phyloP scores from a whole-genome alignment of 176 grass and related monocot species.

The sorghum (Sorghum bicolor) region DNA sequence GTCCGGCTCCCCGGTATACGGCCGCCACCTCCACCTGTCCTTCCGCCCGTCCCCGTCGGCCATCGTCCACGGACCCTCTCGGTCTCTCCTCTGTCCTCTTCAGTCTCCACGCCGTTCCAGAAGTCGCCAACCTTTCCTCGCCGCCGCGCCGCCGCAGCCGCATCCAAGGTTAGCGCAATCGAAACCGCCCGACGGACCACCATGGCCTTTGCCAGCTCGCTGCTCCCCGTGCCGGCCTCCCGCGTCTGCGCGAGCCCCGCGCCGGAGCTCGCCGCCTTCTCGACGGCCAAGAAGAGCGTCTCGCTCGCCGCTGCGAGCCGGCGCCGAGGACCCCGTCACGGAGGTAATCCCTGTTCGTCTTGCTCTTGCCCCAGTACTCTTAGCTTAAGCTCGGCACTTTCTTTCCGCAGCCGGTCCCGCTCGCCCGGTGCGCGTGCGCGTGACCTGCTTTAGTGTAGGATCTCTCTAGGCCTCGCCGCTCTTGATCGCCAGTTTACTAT shows the following conservation, averaged over 20 bases:
- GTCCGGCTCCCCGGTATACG: background rate
- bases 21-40: background rate
- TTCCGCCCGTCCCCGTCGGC: slow-evolving; percentile 27
- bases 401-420: background rate
- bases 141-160: slow-evolving; percentile 1
- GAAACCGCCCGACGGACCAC: background rate
- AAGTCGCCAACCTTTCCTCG: slow-evolving; percentile 20
- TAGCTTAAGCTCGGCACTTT: background rate
- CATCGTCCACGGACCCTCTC: background rate
- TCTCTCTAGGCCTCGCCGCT: background rate
- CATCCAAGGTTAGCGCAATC: background rate
- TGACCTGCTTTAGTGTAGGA: background rate
- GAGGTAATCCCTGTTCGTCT: slow-evolving; percentile 21
- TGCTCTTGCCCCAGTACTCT: background rate
- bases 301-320: background rate
- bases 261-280: slow-evolving; percentile 27
- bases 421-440: background rate
- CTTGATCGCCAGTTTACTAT: background rate
- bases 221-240: slow-evolving; percentile 21
- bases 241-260: slow-evolving; percentile 25
- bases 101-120: slow-evolving; percentile 16
- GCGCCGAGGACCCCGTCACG: slow-evolving; percentile 16
- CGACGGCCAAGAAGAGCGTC: slow-evolving; percentile 25
- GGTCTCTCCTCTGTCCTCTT: background rate
- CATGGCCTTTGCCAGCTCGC: slow-evolving; percentile 43